Conservation (phyloP, 768 basidiomycete genomes). For the Boletales sp. region DNA sequence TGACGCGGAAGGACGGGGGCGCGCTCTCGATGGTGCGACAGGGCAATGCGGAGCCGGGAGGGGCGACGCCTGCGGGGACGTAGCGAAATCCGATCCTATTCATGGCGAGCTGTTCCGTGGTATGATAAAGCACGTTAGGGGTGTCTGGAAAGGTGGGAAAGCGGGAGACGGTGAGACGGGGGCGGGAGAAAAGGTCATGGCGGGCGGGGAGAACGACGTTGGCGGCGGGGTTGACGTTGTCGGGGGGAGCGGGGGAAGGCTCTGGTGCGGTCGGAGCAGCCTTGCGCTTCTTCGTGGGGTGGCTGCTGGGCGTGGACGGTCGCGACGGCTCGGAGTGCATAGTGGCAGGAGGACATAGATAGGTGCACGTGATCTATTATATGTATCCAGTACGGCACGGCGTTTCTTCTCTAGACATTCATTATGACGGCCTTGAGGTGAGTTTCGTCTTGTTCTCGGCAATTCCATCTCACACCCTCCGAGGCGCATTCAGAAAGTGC, state of each 20-base stretch:
- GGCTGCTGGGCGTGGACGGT: slow-evolving; percentile 29
- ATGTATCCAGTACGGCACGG: neutral
- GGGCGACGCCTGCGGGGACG: slow-evolving; percentile 71
- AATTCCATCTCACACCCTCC: slow-evolving; percentile 19
- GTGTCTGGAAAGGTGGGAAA: slow-evolving; percentile 65
- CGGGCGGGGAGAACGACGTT: slow-evolving; percentile 59
- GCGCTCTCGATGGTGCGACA: slow-evolving; percentile 81
- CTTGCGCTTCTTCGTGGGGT: slow-evolving; percentile 49
- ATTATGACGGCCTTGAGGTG: slow-evolving; percentile 41
- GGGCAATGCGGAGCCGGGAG: slow-evolving; percentile 50
- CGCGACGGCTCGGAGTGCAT: slow-evolving; percentile 29
- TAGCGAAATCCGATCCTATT: slow-evolving; percentile 82
- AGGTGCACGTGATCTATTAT: slow-evolving; percentile 10
- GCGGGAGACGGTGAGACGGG: slow-evolving; percentile 70
- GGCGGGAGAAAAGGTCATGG: slow-evolving; percentile 65
- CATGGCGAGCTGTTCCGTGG: slow-evolving; percentile 66
- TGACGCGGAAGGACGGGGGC: slow-evolving; percentile 66
- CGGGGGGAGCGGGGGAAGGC: slow-evolving; percentile 60
- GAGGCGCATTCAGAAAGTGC: slow-evolving; percentile 78
- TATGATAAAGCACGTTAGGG: slow-evolving; percentile 51
- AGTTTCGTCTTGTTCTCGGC: slow-evolving; percentile 3
- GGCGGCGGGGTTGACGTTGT: slow-evolving; percentile 34
- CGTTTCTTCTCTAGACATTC: neutral
- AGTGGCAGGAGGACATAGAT: slow-evolving; percentile 7
- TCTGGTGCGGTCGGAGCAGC: slow-evolving; percentile 36